phyloP scores from a whole-genome alignment of 2,329 filamentous ascomycete species.

The Phialophora macrospora region DNA sequence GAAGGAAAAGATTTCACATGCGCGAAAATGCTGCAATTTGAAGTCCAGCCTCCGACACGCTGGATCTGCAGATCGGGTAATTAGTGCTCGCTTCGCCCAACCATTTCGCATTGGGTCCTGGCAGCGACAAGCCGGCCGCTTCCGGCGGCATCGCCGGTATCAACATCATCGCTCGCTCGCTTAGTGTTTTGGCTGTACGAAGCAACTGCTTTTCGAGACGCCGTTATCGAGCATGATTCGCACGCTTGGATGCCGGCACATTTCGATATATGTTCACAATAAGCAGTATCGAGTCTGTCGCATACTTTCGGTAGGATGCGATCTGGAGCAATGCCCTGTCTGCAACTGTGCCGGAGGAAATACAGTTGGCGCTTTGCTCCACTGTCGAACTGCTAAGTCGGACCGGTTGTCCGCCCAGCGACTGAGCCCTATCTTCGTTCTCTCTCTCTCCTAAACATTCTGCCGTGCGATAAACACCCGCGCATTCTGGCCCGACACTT shows the following conservation, averaged over 20 bases:
- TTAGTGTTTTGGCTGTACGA: neutral
- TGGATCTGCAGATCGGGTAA: slow-evolving; percentile 13
- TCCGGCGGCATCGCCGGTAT: neutral
- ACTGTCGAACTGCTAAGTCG: neutral
- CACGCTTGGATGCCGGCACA: neutral
- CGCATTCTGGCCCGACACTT: too few relatives aligned
- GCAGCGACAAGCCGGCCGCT: neutral
- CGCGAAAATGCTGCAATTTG: slow-evolving; percentile 18
- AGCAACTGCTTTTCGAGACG: neutral
- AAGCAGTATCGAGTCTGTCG: neutral
- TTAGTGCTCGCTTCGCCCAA: neutral
- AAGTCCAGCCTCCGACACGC: slow-evolving; percentile 1
- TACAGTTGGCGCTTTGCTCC: neutral
- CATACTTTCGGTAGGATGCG: neutral
- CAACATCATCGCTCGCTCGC: neutral
- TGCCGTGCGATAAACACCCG: neutral
- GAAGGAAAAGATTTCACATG: slow-evolving; percentile 7
- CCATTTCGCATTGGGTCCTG: neutral
- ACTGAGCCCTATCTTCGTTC: neutral
- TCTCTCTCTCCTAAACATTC: neutral
- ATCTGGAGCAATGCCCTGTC: neutral
- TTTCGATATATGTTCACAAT: neutral
- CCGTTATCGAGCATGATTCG: neutral
- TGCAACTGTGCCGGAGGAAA: neutral
- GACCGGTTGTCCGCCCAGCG: neutral